phyloP scores from a whole-genome alignment of 345 rosid species.

The Crucihimalaya himalaica region DNA sequence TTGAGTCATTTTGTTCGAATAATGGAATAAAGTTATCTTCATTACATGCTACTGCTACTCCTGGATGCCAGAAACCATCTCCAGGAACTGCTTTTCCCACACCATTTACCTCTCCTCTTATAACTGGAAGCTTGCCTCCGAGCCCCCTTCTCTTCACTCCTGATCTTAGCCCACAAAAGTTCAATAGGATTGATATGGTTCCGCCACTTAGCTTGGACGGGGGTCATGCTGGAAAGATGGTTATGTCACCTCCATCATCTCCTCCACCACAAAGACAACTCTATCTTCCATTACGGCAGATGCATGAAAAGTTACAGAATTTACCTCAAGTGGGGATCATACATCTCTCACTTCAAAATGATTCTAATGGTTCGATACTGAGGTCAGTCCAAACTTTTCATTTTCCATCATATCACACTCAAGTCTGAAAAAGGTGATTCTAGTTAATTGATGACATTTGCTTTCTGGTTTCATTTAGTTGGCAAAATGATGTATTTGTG shows the following conservation, averaged over 20 bases:
- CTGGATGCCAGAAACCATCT: constrained; percentile 55
- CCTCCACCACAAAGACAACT: constrained; percentile 70
- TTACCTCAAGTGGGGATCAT: constrained; percentile 90
- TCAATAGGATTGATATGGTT: constrained; percentile 79
- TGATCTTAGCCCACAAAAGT: constrained; percentile 69
- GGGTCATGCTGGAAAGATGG: constrained; percentile 56
- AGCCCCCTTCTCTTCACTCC: constrained; percentile 91
- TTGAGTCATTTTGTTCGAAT: constrained; percentile 78
- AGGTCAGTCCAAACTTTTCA: constrained; percentile 55
- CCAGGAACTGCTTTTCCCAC: constrained; percentile 74
- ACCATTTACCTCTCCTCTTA: constrained; percentile 81
- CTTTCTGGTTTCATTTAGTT: constrained; percentile 37
- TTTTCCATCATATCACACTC: background rate
- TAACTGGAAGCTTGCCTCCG: constrained; percentile 92
- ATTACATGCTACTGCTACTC: constrained; percentile 48
- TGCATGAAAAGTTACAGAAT: constrained; percentile 90
- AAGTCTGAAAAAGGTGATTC: constrained; percentile 2
- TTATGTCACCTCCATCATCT: constrained; percentile 71
- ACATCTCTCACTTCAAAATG: constrained; percentile 91
- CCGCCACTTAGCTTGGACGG: constrained; percentile 97
- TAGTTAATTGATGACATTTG: background rate
- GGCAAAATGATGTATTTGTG: constrained; percentile 98
- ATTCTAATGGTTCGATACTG: constrained; percentile 72
- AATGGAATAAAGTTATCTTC: constrained; percentile 72
- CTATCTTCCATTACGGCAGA: constrained; percentile 68